phyloP scores from a whole-genome alignment of 768 basidiomycete species.

The Boletellus ananiceps region DNA sequence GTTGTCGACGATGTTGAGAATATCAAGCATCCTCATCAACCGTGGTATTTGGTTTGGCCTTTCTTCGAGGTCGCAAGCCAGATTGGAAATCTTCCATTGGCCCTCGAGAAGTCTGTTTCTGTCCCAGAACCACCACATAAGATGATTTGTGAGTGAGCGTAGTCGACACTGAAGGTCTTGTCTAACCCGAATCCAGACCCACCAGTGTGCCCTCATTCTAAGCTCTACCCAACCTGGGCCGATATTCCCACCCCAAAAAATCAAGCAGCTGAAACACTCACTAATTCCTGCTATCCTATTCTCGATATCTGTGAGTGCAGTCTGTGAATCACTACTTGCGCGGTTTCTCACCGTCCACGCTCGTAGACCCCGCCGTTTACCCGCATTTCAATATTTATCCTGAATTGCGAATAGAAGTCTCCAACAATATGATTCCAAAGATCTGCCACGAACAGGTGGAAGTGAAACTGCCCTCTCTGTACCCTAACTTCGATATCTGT shows the following conservation, averaged over 20 bases:
- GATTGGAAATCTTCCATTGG: background rate
- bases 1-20: constrained; percentile 50
- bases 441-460: constrained; percentile 2
- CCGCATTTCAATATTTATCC: constrained; percentile 44
- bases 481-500: constrained; percentile 33
- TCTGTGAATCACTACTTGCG: too few relatives aligned
- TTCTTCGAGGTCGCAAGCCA: background rate
- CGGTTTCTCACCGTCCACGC: constrained; percentile 16
- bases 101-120: constrained; percentile 1
- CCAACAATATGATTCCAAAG: background rate
- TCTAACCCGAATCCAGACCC: too few relatives aligned
- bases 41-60: constrained; percentile 14
- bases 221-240: constrained; percentile 28
- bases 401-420: constrained; percentile 1
- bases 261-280: background rate
- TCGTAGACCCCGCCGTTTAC: constrained; percentile 37
- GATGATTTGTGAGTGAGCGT: too few relatives aligned
- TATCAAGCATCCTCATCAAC: constrained; percentile 20
- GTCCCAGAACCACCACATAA: constrained; percentile 23
- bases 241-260: background rate
- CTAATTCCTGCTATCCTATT: constrained; percentile 21
- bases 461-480: constrained; percentile 6
- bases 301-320: constrained; percentile 18
- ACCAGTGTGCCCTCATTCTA: constrained; percentile 23
- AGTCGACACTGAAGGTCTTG: too few relatives aligned